Percentiles rank a stretch among this genome's conserved stretches.
These are phyloP conservation scores for Ascochyta rabiei DNA, from an alignment of 2,329 filamentous ascomycete species.

Conservation along the genomic window DNA sequence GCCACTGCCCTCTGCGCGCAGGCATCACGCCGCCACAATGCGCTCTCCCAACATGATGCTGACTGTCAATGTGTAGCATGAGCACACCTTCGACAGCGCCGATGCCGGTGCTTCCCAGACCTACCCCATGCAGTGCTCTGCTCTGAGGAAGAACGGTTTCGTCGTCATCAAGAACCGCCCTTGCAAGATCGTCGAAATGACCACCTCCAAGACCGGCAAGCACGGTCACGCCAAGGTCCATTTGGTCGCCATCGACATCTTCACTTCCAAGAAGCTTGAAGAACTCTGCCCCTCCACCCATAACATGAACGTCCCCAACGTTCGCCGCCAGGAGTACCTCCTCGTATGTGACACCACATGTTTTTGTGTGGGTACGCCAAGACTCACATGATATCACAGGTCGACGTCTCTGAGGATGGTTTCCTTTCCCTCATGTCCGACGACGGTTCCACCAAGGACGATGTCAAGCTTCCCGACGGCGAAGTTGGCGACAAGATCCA, in stretches of 20 bases:
- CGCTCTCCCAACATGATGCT: constrained; percentile 7
- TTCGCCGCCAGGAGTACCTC: constrained; percentile 88
- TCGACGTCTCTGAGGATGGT: constrained; percentile 91
- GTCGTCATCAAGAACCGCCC: constrained; percentile 98
- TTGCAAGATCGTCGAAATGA: constrained; percentile 99
- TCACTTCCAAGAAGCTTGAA: constrained; percentile 99
- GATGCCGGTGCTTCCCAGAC: constrained; percentile 95
- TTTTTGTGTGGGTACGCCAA: constrained; percentile 4
- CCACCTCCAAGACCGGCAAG: constrained; percentile 99
- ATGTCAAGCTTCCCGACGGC: constrained; percentile 90
- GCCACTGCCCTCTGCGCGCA: constrained; percentile 40
- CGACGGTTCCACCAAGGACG: constrained; percentile 86
- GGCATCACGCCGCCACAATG: constrained; percentile 22
- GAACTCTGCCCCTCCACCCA: constrained; percentile 97
- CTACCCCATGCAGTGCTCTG: constrained; percentile 99
- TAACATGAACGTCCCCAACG: constrained; percentile 97
- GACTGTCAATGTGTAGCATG: constrained; percentile 51
- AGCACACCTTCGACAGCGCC: constrained; percentile 84
- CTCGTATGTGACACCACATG: constrained; percentile 71
- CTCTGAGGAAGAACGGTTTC: constrained; percentile 98
- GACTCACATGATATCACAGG: constrained; percentile 57
- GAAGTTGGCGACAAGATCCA: constrained; percentile 87
- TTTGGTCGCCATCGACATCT: constrained; percentile 97
- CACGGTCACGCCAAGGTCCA: constrained; percentile 99
- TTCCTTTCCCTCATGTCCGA: constrained; percentile 95